Base-by-base conservation (phyloP, 2,329 filamentous ascomycete species). In the Venturia carpophila region DNA sequence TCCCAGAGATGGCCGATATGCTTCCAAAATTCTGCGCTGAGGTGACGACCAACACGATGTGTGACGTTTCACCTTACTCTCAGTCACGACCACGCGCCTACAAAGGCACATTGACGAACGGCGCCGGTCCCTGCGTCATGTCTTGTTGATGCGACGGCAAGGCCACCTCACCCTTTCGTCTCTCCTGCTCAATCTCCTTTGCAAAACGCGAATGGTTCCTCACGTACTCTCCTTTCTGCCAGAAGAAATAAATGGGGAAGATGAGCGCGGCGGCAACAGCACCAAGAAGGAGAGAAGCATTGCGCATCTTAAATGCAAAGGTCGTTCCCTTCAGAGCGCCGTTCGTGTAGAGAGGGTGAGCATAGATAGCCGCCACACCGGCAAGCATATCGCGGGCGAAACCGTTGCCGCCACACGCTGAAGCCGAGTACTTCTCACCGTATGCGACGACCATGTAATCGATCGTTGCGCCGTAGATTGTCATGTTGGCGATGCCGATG, bases 371-470 rank as follows among this genome's bases (percentile, higher is more conserved):
- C 1, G 90, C 82, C 10, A 90, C 80, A 74, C 89, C 88, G 1
- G 88, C 89, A 0, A 91, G 77, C 74, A 91, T 86, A 71, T 91
- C 88, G 68, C 89, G 82, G 2, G 87, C 82, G 76, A 88, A 90
- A 1, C 88, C 89, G 68, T 91, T 91, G 24, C 88, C 88, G 49
- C 88, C 89, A 0, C 88, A 91, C 0, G 89, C 89, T 0, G 87
- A 90, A 1, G 88, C 88, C 1, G 87, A 84, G 72, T 90, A 91
- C 13, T 58, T 58, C 0, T 84, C 84, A 0, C 88, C 89, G 69
- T 90, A 88, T 0, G 87, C 85, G 62, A 85, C 86, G 17, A 90
- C 83, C 83, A 90, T 90, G 76, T 91, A 91, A 74, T 91, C 87
- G 68, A 90, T 88, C 1, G 87, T 89, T 0, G 87, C 86, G 84